phyloP scores from a whole-genome alignment of 164 flowering plant species.

The Cinnamomum micranthum region DNA sequence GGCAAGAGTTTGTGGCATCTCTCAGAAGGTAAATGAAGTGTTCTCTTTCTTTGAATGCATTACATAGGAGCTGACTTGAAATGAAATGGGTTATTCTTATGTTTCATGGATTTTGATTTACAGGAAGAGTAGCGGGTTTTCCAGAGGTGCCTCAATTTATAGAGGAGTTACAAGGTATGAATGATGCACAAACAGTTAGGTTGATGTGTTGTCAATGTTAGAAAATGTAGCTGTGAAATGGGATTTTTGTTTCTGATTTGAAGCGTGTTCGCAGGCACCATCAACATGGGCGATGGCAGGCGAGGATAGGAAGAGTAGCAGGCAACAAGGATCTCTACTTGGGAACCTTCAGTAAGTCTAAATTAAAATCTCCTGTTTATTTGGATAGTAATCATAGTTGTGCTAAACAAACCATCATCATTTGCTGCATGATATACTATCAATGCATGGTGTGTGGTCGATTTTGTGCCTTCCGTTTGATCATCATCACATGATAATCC shows the following conservation, averaged over 20 bases:
- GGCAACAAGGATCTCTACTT: slow-evolving; percentile 89
- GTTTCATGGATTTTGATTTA: slow-evolving; percentile 1
- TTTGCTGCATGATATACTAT: no score
- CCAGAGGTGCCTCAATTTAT: slow-evolving; percentile 84
- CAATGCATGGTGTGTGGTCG: no score
- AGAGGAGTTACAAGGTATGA: slow-evolving; percentile 80
- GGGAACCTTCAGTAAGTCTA: slow-evolving; percentile 74
- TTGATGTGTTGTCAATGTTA: no score
- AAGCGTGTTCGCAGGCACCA: slow-evolving; percentile 50
- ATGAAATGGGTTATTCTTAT: neutral
- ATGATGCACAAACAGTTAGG: neutral
- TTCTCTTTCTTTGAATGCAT: slow-evolving; percentile 1
- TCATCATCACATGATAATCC: no score
- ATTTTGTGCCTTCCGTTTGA: no score
- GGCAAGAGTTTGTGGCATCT: slow-evolving; percentile 91
- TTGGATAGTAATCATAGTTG: neutral
- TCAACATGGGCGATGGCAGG: slow-evolving; percentile 94
- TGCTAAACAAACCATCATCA: no score
- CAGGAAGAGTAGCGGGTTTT: slow-evolving; percentile 84
- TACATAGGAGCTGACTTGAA: neutral
- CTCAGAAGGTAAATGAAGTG: slow-evolving; percentile 54
- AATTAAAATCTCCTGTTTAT: neutral
- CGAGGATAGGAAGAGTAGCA: slow-evolving; percentile 85
- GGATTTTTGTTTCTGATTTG: neutral
- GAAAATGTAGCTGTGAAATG: neutral